phyloP scores from a whole-genome alignment of 1,284 basidiomycete genomes.

The Agroathelia rolfsii region DNA sequence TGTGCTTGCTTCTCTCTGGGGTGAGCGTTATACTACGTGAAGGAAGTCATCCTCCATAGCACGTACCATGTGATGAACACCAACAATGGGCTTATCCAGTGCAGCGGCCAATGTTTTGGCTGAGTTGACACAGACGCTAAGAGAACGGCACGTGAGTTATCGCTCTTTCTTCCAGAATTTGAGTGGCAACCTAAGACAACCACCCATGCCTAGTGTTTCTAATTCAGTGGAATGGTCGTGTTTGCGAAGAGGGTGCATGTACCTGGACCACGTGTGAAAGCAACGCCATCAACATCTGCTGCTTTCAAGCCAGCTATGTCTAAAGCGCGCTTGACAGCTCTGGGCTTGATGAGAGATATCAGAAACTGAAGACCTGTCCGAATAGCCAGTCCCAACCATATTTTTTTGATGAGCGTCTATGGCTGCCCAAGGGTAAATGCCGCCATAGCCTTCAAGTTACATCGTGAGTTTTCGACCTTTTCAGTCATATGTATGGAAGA shows the following conservation, averaged over 20 bases:
- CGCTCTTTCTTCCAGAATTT: no score
- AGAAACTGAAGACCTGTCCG: constrained; percentile 1
- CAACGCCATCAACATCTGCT: constrained; percentile 72
- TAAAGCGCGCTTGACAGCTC: constrained; percentile 62
- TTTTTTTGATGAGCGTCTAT: constrained; percentile 68
- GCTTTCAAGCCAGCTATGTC: constrained; percentile 48
- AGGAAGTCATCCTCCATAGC: constrained; percentile 7
- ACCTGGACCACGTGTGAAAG: constrained; percentile 88
- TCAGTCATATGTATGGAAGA: constrained; percentile 4
- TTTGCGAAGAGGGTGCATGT: constrained; percentile 11
- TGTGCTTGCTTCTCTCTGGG: constrained; percentile 73
- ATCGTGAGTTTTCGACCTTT: not conserved
- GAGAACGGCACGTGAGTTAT: no score
- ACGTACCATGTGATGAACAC: constrained; percentile 88
- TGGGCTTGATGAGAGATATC: constrained; percentile 43
- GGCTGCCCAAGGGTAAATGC: constrained; percentile 77
- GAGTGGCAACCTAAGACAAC: no score
- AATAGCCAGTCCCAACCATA: constrained; percentile 37
- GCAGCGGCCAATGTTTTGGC: constrained; percentile 77
- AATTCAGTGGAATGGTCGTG: constrained; percentile 4
- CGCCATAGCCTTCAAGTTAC: constrained; percentile 54
- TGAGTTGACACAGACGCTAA: constrained; percentile 65
- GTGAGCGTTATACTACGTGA: constrained; percentile 6
- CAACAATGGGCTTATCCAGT: constrained; percentile 70
- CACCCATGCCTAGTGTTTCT: constrained; percentile 54